Evolutionary conservation across 2,329 filamentous ascomycete genomes (phyloP), one percentile per base, ranked within the genome.

Genomic region (Trichoderma breve): DNA sequence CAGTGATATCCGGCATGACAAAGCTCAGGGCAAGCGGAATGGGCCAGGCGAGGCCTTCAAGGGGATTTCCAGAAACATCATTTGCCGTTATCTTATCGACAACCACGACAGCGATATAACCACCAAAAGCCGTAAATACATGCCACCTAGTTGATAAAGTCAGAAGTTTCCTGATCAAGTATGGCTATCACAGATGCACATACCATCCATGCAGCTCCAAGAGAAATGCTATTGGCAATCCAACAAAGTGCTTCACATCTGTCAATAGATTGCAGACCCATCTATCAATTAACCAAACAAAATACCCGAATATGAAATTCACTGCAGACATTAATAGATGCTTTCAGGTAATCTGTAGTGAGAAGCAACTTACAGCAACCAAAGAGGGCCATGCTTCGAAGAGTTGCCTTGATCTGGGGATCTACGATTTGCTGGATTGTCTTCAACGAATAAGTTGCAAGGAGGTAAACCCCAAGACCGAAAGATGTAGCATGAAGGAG

Each of bases 401-500:
- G 15, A 47, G 8, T 63, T n/a, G 24, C 24, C 60, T 43, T 63
- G 39, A 26, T 55, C 12, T 26, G 51, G 24, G 51, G 21, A 3
- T 55, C 51, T 55, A 15, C 26, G 15, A 28, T 18, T 26, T 30
- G 9, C 4, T 24, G 21, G 51, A 39, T 11, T 26, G 15, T 18
- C 18, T 26, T 43, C 21, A 36, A 63, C 28, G 24, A 47, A 32
- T 39, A 28, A 43, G 64, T 26, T 43, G 43, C 69, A 58, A 62
- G 47, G 47, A 66, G 69, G 62, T 71, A 80, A 1, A 83, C 78
- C 0, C 76, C 78, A 4, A 81, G 6, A 0, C 79, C 81, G 73
- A 83, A 83, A 0, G 76, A 74, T 0, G 76, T 75, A 0, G 81
- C 82, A 57, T 83, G 82, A 0, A 83, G 75, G 0, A 83, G 51